A percentile compares a stretch with the other conserved stretches of the same genome.
phyloP scores from a whole-genome alignment of 139 green algal genomes.

The Chlorella sp. region DNA sequence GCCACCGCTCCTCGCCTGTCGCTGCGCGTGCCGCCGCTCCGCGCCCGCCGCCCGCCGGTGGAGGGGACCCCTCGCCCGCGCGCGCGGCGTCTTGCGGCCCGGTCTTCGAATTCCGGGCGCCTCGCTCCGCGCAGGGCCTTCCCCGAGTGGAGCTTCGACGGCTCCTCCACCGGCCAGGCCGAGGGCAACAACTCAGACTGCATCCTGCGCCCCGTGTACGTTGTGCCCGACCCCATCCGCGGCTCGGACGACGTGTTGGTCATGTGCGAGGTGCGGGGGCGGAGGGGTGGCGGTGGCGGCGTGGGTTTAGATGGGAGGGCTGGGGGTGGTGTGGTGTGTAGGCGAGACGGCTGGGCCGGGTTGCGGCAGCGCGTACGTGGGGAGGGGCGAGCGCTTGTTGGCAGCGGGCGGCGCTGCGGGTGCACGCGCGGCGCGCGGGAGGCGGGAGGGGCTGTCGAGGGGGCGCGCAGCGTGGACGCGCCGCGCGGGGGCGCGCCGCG shows the following conservation, averaged over 20 bases:
- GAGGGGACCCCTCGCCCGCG: too few species aligned
- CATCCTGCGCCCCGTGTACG: constrained; percentile 85
- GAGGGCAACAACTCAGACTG: constrained; percentile 92
- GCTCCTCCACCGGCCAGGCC: constrained; percentile 81
- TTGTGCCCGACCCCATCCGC: constrained; percentile 89
- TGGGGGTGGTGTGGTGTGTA: neutral
- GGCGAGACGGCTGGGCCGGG: too few species aligned
- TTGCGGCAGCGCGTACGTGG: too few species aligned
- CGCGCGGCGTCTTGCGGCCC: too few species aligned
- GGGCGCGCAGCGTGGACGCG: too few species aligned
- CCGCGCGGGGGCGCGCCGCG: too few species aligned
- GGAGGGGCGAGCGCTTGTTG: too few species aligned
- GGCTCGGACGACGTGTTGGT: constrained; percentile 88
- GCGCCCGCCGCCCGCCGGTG: neutral
- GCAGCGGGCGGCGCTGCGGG: too few species aligned
- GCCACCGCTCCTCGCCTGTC: neutral
- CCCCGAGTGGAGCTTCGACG: constrained; percentile 85
- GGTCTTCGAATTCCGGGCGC: too few species aligned
- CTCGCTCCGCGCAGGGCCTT: constrained; percentile 63
- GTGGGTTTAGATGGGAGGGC: neutral
- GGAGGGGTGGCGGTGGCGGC: neutral
- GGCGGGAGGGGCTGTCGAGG: too few species aligned
- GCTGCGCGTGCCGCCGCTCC: neutral
- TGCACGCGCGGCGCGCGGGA: too few species aligned
- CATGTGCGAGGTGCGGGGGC: constrained; percentile 81